Percentiles rank a stretch among this genome's conserved stretches.
Conservation (phyloP, 345 rosid species). For the Gossypium rotundifolium region DNA sequence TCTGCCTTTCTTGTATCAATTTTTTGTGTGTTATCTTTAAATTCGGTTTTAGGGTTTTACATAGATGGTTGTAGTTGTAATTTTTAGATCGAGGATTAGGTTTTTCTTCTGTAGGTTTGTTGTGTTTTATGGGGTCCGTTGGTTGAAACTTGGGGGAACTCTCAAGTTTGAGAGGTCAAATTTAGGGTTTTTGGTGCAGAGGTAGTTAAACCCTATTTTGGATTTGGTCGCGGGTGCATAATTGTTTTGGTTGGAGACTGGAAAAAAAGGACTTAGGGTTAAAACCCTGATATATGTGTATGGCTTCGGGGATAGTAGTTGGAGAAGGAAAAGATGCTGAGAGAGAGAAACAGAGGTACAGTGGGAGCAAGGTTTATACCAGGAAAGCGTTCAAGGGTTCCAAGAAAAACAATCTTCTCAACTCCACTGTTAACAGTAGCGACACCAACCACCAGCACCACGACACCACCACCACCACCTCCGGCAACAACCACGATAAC, state of each 20-base stretch:
- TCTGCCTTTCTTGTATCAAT: neutral
- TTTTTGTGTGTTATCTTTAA: neutral
- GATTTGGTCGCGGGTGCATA: neutral
- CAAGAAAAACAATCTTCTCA: conserved; percentile 24
- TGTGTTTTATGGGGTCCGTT: neutral
- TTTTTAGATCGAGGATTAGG: conserved; percentile 6
- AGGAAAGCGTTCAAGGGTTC: conserved; percentile 64
- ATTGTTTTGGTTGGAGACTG: conserved; percentile 16
- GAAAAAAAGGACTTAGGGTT: conserved; percentile 33
- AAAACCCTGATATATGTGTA: conserved; percentile 45
- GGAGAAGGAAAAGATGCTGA: conserved; percentile 58
- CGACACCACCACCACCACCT: too few species aligned
- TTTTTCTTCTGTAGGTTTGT: neutral
- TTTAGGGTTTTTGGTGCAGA: conserved; percentile 15
- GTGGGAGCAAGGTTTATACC: conserved; percentile 62
- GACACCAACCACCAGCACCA: neutral
- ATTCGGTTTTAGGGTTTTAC: neutral
- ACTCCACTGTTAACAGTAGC: neutral
- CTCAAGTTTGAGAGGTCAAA: neutral
- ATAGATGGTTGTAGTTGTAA: neutral
- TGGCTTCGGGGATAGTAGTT: conserved; percentile 87
- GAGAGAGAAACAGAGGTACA: conserved; percentile 58
- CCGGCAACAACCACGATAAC: too few species aligned
- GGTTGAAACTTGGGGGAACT: neutral
- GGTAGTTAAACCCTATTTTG: conserved; percentile 9